Evolutionary conservation across 257 asterid genomes (phyloP).

Genomic region (Lycium barbarum): DNA sequence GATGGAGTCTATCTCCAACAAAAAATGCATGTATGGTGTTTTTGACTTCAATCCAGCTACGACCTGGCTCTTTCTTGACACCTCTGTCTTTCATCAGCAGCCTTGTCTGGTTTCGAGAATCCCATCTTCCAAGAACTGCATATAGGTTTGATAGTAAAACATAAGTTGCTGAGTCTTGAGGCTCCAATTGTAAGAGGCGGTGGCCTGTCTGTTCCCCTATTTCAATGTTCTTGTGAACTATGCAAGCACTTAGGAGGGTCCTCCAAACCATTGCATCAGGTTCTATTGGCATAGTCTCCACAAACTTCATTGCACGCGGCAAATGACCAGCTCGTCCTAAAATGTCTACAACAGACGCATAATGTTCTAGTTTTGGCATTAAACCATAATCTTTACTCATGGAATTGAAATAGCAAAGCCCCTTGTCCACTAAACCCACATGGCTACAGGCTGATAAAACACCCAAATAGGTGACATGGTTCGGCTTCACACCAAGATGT

Average conservation of each 20-base stretch:
- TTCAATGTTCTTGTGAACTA: conserved; percentile 72
- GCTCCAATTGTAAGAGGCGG: conserved; percentile 70
- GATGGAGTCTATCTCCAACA: conserved; percentile 82
- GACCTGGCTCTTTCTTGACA: conserved; percentile 89
- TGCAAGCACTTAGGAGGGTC: conserved; percentile 87
- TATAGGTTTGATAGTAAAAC: conserved; percentile 82
- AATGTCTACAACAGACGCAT: conserved; percentile 83
- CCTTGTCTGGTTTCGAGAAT: conserved; percentile 64
- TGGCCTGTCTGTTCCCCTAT: conserved; percentile 80
- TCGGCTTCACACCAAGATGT: conserved; percentile 55
- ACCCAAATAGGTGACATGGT: conserved; percentile 73
- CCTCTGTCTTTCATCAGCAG: conserved; percentile 80
- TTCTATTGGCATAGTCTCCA: conserved; percentile 76
- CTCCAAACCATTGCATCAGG: conserved; percentile 97
- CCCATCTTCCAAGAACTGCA: conserved; percentile 82
- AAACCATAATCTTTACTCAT: conserved; percentile 66
- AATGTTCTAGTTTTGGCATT: conserved; percentile 76
- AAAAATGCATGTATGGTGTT: conserved; percentile 72
- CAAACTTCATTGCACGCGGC: conserved; percentile 65
- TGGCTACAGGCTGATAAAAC: conserved; percentile 94
- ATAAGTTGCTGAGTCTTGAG: conserved; percentile 80
- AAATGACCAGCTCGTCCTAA: conserved; percentile 86
- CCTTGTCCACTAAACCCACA: conserved; percentile 82
- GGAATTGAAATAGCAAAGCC: conserved; percentile 67
- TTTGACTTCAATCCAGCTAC: conserved; percentile 84